Evolutionary conservation across 495 filamentous ascomycete genomes (phyloP), one percentile per base, ranked within the genome.

Genomic region (Penicillium goetzii): DNA sequence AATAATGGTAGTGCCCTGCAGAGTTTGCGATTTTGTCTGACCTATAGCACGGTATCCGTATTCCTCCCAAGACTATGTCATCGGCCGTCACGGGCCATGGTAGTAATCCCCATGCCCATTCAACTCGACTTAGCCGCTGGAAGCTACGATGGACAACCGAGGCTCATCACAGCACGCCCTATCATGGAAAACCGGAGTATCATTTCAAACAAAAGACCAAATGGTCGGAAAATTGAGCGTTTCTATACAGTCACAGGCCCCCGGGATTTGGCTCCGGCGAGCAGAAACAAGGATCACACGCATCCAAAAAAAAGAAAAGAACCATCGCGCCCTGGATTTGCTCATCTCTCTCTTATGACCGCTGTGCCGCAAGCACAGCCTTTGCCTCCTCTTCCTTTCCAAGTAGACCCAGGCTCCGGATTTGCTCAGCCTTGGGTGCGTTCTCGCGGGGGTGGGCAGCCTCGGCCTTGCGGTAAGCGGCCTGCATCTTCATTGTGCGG

Each of bases 401-500:
- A 69, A 97, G 65, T 68, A 97, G 71, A 32, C 93, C 93, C 53
- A 97, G 76, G 74, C 88, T 91, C 75, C 92, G 85, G 79, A 97
- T 92, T 77, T 90, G 83, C 38, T 90, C 91, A 15, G 88, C 90
- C 63, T 81, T 84, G 57, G 86, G 86, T 41, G 86, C 86, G 69
- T 92, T 88, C 67, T 95, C 92, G 74, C 90, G 86, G 58, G 91
- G 81, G 68, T 90, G 83, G 55, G 88, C 82, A 28, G 90, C 88
- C 76, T 92, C 87, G 30, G 89, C 87, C 77, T 91, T 92, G 70
- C 91, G 85, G 77, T 96, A 97, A 58, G 95, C 95, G 45, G 84
- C 84, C 81, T 97, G 94, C 64, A 99, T 81, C 61, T 85, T 85
- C 72, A 81, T 82, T 53, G 88, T 86, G 82, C 93, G 90, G 49